Conservation (phyloP, 2,329 filamentous ascomycete species). For the Curvularia spicifera region DNA sequence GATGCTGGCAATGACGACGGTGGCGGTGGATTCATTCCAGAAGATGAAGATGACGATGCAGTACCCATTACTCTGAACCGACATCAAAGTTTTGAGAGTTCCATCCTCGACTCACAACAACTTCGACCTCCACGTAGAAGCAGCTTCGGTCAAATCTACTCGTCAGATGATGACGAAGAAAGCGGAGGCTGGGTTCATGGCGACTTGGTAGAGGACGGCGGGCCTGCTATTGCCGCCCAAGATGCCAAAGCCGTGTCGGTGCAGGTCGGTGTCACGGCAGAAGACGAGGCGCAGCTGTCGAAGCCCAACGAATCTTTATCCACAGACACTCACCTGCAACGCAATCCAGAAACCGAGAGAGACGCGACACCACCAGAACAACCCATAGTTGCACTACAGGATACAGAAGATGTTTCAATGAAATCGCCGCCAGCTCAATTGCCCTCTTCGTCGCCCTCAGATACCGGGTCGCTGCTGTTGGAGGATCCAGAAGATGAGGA, state of each 20-base stretch:
- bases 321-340: background rate
- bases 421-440: background rate
- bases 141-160: conserved; percentile 35
- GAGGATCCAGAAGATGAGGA: conserved; percentile 71
- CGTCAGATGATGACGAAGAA: conserved; percentile 32
- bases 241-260: conserved; percentile 48
- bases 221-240: conserved; percentile 3
- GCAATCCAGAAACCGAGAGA: background rate
- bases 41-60: conserved; percentile 17
- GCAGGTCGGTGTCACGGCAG: conserved; percentile 40
- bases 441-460: conserved; percentile 37
- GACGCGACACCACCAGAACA: background rate
- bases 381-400: background rate
- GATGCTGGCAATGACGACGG: conserved; percentile 8
- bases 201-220: conserved; percentile 4
- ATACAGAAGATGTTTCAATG: conserved; percentile 1
- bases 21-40: conserved; percentile 30
- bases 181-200: conserved; percentile 30
- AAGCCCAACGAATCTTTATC: conserved; percentile 10
- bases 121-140: conserved; percentile 33
- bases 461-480: conserved; percentile 60
- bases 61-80: conserved; percentile 26
- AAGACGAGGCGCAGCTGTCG: conserved; percentile 23
- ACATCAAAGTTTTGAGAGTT: conserved; percentile 47
- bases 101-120: conserved; percentile 37